phyloP scores from a whole-genome alignment of 306 rosid species.

The Vigna reflexopilosa region DNA sequence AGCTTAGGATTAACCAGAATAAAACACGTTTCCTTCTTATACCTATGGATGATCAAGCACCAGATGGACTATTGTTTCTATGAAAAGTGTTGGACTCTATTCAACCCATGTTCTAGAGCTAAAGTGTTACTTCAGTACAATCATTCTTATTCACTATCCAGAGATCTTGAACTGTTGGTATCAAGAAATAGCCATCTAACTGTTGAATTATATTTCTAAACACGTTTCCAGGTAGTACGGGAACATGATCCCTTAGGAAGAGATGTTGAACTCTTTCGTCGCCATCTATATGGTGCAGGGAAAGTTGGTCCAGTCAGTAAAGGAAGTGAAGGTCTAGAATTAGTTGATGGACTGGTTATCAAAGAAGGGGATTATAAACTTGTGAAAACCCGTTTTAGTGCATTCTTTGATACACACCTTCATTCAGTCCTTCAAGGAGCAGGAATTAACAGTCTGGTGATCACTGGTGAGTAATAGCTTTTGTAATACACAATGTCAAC shows the following conservation, averaged over 20 bases:
- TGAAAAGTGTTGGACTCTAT: too few relatives aligned
- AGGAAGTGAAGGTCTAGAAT: slow-evolving; percentile 77
- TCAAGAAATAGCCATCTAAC: slow-evolving; percentile 16
- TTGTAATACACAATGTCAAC: slow-evolving; percentile 6
- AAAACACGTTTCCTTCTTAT: too few relatives aligned
- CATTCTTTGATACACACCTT: slow-evolving; percentile 84
- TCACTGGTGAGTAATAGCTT: slow-evolving; percentile 64
- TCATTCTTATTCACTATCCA: not conserved
- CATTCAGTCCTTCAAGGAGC: slow-evolving; percentile 73
- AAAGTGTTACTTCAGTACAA: too few relatives aligned
- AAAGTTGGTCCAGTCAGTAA: slow-evolving; percentile 62
- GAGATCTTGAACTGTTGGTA: not conserved
- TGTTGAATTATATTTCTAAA: slow-evolving; percentile 18
- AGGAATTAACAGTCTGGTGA: slow-evolving; percentile 67
- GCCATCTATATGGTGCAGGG: slow-evolving; percentile 62
- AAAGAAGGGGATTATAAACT: slow-evolving; percentile 85
- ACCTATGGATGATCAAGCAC: too few relatives aligned
- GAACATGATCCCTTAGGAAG: slow-evolving; percentile 89
- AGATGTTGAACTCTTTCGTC: slow-evolving; percentile 87
- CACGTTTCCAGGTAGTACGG: slow-evolving; percentile 70
- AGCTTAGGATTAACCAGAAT: too few relatives aligned
- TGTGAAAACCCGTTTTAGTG: slow-evolving; percentile 91
- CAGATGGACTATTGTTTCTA: too few relatives aligned
- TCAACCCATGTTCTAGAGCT: too few relatives aligned
- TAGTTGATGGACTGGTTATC: slow-evolving; percentile 77